A percentile compares a stretch with the other conserved stretches of the same genome.
Evolutionary conservation across 164 flowering plant species (phyloP).

Genomic region (Houttuynia cordata): DNA sequence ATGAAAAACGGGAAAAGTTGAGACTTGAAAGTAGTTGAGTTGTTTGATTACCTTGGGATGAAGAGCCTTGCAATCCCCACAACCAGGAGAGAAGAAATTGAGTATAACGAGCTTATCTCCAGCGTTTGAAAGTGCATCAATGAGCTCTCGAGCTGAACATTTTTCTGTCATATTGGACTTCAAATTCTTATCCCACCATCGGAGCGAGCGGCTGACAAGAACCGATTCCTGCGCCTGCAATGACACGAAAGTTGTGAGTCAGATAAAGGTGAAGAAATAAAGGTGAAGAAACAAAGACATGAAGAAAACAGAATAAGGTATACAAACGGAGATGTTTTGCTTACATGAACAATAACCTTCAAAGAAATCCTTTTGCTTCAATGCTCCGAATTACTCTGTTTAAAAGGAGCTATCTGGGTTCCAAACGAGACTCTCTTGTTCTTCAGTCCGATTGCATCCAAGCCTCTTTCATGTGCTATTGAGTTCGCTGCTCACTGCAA

Average conservation of each 20-base stretch:
- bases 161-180: slow-evolving; percentile 72
- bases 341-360: neutral
- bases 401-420: neutral
- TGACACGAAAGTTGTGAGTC: neutral
- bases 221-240: slow-evolving; percentile 40
- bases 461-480: no score
- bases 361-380: neutral
- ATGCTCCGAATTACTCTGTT: neutral
- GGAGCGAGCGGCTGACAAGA: slow-evolving; percentile 32
- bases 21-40: no score
- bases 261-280: neutral
- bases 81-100: slow-evolving; percentile 87
- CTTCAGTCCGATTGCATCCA: neutral
- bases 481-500: no score
- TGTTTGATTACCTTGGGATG: slow-evolving; percentile 66
- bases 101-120: slow-evolving; percentile 66
- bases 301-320: neutral
- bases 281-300: no score
- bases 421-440: neutral
- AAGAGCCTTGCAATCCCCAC: slow-evolving; percentile 90
- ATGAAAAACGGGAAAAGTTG: neutral
- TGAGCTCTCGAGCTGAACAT: slow-evolving; percentile 55
- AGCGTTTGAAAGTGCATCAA: slow-evolving; percentile 39
- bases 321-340: neutral
- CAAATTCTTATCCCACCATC: slow-evolving; percentile 86